These are phyloP conservation scores for Phytophthora pluvialis DNA, from an alignment of 352 stramenopile species.

Conservation along the genomic window DNA sequence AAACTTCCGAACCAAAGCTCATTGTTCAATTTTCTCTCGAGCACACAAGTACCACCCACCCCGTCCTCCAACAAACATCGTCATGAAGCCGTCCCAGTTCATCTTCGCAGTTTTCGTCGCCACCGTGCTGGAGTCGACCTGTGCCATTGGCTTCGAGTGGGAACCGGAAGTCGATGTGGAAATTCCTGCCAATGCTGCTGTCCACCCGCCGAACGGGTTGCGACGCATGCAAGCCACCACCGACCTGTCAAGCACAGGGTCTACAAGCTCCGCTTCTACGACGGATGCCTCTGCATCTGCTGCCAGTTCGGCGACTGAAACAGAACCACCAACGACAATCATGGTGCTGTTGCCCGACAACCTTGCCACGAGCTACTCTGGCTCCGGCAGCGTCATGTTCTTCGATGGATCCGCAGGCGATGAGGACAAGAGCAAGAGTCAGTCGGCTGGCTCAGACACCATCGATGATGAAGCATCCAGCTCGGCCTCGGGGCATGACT, in stretches of 20 bases:
- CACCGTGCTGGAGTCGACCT: slow-evolving; percentile 20
- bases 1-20: slow-evolving; percentile 6
- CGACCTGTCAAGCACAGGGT: slow-evolving; percentile 24
- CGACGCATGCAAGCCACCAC: slow-evolving; percentile 37
- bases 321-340: slow-evolving; percentile 53
- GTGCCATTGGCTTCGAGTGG: slow-evolving; percentile 29
- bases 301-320: slow-evolving; percentile 27
- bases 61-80: background rate
- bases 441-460: slow-evolving; percentile 21
- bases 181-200: slow-evolving; percentile 19
- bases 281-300: slow-evolving; percentile 19
- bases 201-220: slow-evolving; percentile 19
- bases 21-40: slow-evolving; percentile 41
- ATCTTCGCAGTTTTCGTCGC: slow-evolving; percentile 31
- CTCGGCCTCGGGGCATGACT: slow-evolving; percentile 13
- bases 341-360: slow-evolving; percentile 65
- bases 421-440: slow-evolving; percentile 25
- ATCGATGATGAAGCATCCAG: slow-evolving; percentile 24
- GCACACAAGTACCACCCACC: background rate
- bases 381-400: slow-evolving; percentile 56
- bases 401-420: slow-evolving; percentile 33
- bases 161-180: slow-evolving; percentile 35
- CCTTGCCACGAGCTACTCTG: slow-evolving; percentile 49
- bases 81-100: slow-evolving; percentile 42
- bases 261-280: slow-evolving; percentile 19